phyloP scores from a whole-genome alignment of 2,329 filamentous ascomycete genomes.

The Elsinoe arachidis region DNA sequence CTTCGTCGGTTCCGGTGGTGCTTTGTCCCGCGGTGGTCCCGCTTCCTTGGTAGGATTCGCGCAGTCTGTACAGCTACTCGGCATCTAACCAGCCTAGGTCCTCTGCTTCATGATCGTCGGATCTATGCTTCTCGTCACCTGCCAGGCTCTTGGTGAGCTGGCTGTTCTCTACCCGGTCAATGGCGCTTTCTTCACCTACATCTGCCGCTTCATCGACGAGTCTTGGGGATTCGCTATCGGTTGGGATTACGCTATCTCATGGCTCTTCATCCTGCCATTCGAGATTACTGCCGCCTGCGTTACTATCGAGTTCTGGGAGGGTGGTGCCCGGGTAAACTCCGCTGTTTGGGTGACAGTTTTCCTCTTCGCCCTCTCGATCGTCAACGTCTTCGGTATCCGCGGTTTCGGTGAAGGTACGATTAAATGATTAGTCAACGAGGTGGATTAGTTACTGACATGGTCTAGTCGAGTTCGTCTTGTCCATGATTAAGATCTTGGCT shows the following conservation, averaged over 20 bases:
- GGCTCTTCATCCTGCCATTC: slow-evolving; percentile 26
- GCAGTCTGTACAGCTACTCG: not conserved
- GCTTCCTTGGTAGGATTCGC: slow-evolving; percentile 26
- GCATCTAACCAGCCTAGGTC: slow-evolving; percentile 16
- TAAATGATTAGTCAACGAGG: too few species aligned
- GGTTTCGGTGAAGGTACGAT: slow-evolving; percentile 25
- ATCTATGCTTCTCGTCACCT: slow-evolving; percentile 29
- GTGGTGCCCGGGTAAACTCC: slow-evolving; percentile 21
- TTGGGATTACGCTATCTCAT: slow-evolving; percentile 26
- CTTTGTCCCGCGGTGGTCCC: slow-evolving; percentile 40
- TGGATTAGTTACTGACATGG: too few species aligned
- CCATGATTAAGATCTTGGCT: slow-evolving; percentile 22
- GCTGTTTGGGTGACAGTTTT: slow-evolving; percentile 29
- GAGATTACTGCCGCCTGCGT: slow-evolving; percentile 25
- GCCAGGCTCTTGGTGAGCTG: slow-evolving; percentile 32
- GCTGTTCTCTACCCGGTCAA: slow-evolving; percentile 32
- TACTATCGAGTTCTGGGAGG: slow-evolving; percentile 19
- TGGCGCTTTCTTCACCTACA: slow-evolving; percentile 31
- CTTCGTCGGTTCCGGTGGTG: slow-evolving; percentile 41
- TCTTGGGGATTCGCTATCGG: slow-evolving; percentile 26
- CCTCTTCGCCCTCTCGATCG: slow-evolving; percentile 23
- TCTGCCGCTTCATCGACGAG: slow-evolving; percentile 38
- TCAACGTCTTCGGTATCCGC: slow-evolving; percentile 28
- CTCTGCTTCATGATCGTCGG: slow-evolving; percentile 27
- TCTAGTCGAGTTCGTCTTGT: slow-evolving; percentile 7